Conservation (phyloP, 2,329 filamentous ascomycete species). For the Talaromyces sp. region DNA sequence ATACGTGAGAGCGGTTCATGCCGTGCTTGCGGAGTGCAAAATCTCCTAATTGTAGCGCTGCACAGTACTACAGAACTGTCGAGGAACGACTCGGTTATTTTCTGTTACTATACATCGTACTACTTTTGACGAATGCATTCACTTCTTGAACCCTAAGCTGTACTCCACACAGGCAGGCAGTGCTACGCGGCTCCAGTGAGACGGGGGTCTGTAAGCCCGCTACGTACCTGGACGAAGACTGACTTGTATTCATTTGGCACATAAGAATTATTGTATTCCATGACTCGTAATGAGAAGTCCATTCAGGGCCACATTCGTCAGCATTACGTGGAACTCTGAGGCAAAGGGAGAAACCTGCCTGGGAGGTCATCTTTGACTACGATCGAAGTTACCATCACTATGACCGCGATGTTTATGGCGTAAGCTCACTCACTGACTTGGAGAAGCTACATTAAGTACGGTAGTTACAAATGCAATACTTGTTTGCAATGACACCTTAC, state of each 20-base stretch:
- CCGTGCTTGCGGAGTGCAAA: neutral
- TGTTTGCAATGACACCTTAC: neutral
- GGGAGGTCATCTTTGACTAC: neutral
- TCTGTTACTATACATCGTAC: neutral
- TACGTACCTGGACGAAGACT: neutral
- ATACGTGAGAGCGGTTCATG: neutral
- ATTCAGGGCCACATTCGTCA: neutral
- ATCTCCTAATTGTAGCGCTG: neutral
- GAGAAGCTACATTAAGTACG: neutral
- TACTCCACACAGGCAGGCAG: neutral
- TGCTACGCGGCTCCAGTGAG: neutral
- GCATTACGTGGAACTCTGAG: neutral
- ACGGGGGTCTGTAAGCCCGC: neutral
- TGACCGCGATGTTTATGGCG: neutral
- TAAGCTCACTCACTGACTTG: neutral
- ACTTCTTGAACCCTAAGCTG: neutral
- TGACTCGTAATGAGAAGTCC: neutral
- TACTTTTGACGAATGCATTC: neutral
- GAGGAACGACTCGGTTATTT: neutral
- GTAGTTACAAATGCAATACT: neutral
- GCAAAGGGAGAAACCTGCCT: neutral
- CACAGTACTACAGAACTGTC: neutral
- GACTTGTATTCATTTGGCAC: neutral
- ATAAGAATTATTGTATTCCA: neutral
- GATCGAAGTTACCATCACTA: neutral